These are phyloP conservation scores for Cercis canadensis DNA, from an alignment of 306 rosid genomes.

Conservation along the genomic window DNA sequence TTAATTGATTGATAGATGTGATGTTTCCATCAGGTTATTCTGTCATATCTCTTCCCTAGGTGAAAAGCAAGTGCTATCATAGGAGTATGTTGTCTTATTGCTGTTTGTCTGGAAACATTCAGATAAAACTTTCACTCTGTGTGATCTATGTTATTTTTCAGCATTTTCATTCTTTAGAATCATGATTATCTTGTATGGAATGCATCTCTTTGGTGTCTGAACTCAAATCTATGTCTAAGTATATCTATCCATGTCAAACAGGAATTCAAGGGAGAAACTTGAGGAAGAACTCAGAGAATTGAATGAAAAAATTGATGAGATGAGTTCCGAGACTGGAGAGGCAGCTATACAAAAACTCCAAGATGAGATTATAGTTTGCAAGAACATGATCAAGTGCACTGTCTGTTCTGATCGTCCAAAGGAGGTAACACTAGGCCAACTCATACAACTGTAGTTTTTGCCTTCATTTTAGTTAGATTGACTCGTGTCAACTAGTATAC, in stretches of 20 bases:
- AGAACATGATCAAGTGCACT: conserved; percentile 86
- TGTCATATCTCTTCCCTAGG: background rate
- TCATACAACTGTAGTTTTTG: background rate
- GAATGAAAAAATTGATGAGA: conserved; percentile 63
- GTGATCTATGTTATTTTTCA: conserved; percentile 1
- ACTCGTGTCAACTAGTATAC: background rate
- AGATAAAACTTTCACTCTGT: background rate
- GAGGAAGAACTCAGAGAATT: conserved; percentile 80
- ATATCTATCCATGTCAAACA: conserved; percentile 43
- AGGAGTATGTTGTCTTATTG: background rate
- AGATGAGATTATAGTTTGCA: conserved; percentile 78
- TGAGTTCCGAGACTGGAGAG: conserved; percentile 82
- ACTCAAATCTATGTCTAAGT: conserved; percentile 33
- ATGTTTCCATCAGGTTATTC: background rate
- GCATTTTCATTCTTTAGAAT: background rate
- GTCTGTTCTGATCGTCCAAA: conserved; percentile 95
- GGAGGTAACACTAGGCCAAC: conserved; percentile 63
- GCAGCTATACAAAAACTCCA: conserved; percentile 82
- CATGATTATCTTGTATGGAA: conserved; percentile 22
- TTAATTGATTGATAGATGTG: background rate
- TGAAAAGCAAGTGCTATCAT: background rate
- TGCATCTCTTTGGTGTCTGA: conserved; percentile 1
- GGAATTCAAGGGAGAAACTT: conserved; percentile 68
- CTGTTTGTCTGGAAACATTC: background rate
- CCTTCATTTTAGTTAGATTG: conserved; percentile 5